Percentiles rank a stretch among this genome's conserved stretches.
These are phyloP conservation scores for Asterophora parasitica DNA, from an alignment of 768 basidiomycete species.

Conservation along the genomic window DNA sequence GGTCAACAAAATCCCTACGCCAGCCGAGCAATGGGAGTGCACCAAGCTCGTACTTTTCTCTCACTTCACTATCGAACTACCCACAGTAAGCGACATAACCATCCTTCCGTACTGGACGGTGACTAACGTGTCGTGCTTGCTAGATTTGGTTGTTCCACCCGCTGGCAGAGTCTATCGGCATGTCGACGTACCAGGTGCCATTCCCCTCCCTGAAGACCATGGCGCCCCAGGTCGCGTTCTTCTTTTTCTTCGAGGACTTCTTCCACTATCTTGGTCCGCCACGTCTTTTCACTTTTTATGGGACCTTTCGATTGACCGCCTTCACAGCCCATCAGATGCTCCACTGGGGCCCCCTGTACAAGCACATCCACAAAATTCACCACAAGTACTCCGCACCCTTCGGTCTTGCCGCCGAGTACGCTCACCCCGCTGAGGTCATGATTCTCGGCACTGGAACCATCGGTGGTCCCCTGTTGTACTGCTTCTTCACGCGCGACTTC, in stretches of 20 bases:
- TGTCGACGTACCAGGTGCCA: constrained; percentile 91
- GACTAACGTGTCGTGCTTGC: neutral
- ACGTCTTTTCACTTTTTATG: neutral
- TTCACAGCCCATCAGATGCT: constrained; percentile 78
- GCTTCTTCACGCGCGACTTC: constrained; percentile 65
- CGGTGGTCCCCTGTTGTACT: constrained; percentile 82
- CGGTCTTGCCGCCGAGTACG: constrained; percentile 96
- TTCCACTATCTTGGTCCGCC: constrained; percentile 83
- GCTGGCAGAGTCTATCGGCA: constrained; percentile 79
- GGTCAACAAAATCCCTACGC: constrained; percentile 74
- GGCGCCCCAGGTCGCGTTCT: constrained; percentile 73
- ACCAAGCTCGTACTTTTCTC: constrained; percentile 91
- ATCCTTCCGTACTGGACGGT: neutral
- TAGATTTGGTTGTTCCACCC: constrained; percentile 90
- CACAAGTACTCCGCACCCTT: constrained; percentile 98
- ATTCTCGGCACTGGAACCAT: constrained; percentile 93
- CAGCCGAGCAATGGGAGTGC: constrained; percentile 89
- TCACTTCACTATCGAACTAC: constrained; percentile 93
- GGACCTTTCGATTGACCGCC: neutral
- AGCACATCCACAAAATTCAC: constrained; percentile 94
- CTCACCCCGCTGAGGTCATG: constrained; percentile 94
- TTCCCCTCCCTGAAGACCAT: constrained; percentile 73
- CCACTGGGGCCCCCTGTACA: constrained; percentile 81
- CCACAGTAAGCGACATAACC: constrained; percentile 53
- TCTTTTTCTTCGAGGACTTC: constrained; percentile 95